phyloP scores from a whole-genome alignment of 148 eudicot species.

The Camellia lanceoleosa region DNA sequence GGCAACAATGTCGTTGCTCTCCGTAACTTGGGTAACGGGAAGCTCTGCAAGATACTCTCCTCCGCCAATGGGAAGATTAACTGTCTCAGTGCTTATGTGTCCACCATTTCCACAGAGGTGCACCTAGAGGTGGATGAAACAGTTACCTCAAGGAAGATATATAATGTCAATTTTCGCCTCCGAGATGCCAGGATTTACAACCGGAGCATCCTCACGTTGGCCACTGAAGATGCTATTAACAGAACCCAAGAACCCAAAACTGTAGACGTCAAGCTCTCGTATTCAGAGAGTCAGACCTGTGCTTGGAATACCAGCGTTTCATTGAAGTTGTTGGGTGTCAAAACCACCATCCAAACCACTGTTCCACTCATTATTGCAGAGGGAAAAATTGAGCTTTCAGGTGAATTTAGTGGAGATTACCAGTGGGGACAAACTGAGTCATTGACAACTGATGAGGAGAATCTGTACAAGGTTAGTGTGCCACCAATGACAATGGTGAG shows the following conservation, averaged over 20 bases:
- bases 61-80: background rate
- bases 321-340: background rate
- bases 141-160: background rate
- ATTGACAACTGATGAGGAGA: background rate
- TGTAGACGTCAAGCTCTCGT: background rate
- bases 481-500: background rate
- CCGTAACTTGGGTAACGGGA: background rate
- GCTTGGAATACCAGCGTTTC: constrained; percentile 9
- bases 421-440: constrained; percentile 11
- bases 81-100: background rate
- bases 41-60: constrained; percentile 3
- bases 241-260: background rate
- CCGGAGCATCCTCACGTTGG: background rate
- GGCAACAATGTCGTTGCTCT: constrained; percentile 3
- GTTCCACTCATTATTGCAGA: background rate
- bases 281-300: background rate
- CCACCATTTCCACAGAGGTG: background rate
- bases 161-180: constrained; percentile 1
- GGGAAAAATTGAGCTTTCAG: background rate
- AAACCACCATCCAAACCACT: background rate
- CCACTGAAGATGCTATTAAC: background rate
- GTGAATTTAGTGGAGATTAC: background rate
- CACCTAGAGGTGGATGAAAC: constrained; percentile 9
- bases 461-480: background rate
- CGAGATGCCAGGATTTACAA: constrained; percentile 4